Conservation (phyloP, 2,329 filamentous ascomycete species). For the Atkinsonella texensis region DNA sequence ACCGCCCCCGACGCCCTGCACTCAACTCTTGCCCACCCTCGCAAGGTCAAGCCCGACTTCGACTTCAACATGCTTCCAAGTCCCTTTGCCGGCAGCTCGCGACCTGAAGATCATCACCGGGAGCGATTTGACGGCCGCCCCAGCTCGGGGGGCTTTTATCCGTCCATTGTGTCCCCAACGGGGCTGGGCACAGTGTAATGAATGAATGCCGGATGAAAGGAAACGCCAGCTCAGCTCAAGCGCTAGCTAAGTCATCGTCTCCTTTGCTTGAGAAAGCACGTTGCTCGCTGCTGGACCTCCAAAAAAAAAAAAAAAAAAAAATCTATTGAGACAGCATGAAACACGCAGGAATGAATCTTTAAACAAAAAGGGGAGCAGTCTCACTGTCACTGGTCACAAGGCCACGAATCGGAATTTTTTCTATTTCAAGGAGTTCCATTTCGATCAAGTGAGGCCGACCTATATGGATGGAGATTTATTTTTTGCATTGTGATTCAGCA, state of each 20-base stretch:
- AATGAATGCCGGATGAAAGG: background rate
- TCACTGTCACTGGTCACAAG: background rate
- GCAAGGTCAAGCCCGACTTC: conserved; percentile 38
- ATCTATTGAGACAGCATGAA: background rate
- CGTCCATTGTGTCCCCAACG: conserved; percentile 34
- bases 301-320: no score
- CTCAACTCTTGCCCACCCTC: conserved; percentile 13
- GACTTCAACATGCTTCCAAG: conserved; percentile 33
- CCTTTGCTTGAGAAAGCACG: background rate
- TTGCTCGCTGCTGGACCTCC: no score
- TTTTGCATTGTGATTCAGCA: conserved; percentile 1
- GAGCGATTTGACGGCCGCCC: conserved; percentile 42
- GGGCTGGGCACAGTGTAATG: conserved; percentile 25
- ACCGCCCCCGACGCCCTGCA: conserved; percentile 21
- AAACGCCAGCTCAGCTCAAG: no score
- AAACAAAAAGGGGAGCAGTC: background rate
- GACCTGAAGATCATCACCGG: conserved; percentile 26
- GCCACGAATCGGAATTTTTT: background rate
- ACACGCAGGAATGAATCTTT: background rate
- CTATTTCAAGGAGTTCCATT: background rate
- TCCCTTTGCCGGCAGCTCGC: conserved; percentile 22
- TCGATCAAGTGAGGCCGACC: background rate
- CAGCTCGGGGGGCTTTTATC: conserved; percentile 41
- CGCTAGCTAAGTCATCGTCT: background rate
- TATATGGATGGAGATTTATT: background rate